Evolutionary conservation across 2,329 filamentous ascomycete genomes (phyloP), one percentile per base, ranked within the genome.

Genomic region (Metarhizium robertsii): DNA sequence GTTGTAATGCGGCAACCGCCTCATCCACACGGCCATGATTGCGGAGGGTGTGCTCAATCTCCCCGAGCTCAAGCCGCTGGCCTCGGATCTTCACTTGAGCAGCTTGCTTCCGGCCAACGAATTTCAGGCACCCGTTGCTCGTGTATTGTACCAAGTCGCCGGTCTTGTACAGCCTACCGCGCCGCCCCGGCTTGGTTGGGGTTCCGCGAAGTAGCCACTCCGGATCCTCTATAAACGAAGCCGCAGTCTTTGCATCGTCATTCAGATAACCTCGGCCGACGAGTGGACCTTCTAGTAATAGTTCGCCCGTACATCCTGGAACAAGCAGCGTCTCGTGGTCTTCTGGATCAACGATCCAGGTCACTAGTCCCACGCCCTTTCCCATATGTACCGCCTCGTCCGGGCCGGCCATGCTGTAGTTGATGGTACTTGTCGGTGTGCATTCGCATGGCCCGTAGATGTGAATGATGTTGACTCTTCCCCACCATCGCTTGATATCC

Each of bases 231-330:
- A 70, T 63, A 36, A 69, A 71, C 0, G 61, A 60, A 0, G 56
- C 18, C 53, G 67, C 57, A 67, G 75, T 71, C 50, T 59, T 60
- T 4, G 50, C 53, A 0, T 64, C 29, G 29, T 69, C 63, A 52
- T 77, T 74, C 14, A 79, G 64, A 57, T 82, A 83, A 34, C 78
- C 76, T 47, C 71, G 66, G 14, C 73, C 77, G 10, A 82, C 71
- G 2, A 74, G 69, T 1, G 77, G 78, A 0, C 75, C 73, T 56
- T 71, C 71, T 20, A 77, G 55, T 3, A 70, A 58, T 14, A 73
- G 60, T 54, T 74, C 71, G 2, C 69, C 69, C 1, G 64, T 48
- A 4, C 48, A 55, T 2, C 68, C 68, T 10, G 54, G 48, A 2
- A 59, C 34, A 60, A 54, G 5, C 36, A 57, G 48, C 55, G 20